Percentiles rank a stretch among this genome's conserved stretches.
These are phyloP conservation scores for Torulaspora quercuum DNA, from an alignment of 805 yeast species.

Conservation along the genomic window DNA sequence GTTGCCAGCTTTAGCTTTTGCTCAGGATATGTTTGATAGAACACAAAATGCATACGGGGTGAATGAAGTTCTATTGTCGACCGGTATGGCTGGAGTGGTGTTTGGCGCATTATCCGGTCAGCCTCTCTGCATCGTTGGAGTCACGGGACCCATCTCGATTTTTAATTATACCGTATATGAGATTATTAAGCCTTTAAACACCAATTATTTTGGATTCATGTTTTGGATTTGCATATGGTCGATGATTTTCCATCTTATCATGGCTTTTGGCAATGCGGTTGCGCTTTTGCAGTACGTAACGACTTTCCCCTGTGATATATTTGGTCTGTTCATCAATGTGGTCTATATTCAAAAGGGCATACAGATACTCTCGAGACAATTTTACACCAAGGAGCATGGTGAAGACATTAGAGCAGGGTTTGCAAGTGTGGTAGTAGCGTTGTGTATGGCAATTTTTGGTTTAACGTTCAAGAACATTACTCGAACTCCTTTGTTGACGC, in stretches of 20 bases:
- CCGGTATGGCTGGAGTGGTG: constrained; percentile 84
- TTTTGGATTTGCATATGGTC: constrained; percentile 95
- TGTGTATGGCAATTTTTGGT: constrained; percentile 77
- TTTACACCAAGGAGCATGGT: constrained; percentile 39
- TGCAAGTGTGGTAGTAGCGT: constrained; percentile 68
- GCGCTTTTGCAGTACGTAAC: constrained; percentile 68
- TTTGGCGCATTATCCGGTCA: constrained; percentile 87
- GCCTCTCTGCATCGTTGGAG: constrained; percentile 93
- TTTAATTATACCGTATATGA: constrained; percentile 79
- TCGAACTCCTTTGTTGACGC: constrained; percentile 58
- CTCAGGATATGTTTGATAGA: constrained; percentile 94
- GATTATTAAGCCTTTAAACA: constrained; percentile 35
- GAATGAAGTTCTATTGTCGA: constrained; percentile 78
- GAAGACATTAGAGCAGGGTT: constrained; percentile 51
- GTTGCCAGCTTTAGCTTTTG: constrained; percentile 91
- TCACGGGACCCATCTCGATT: constrained; percentile 91
- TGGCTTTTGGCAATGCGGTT: constrained; percentile 69
- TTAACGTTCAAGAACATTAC: constrained; percentile 51
- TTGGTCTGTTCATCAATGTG: constrained; percentile 85
- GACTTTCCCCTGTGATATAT: constrained; percentile 82
- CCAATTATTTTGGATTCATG: constrained; percentile 83
- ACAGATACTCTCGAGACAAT: constrained; percentile 73
- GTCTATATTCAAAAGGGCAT: constrained; percentile 90
- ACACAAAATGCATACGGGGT: constrained; percentile 86
- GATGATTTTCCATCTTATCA: constrained; percentile 69